phyloP scores from a whole-genome alignment of 805 yeast genomes.

The Barnettozyma populi region DNA sequence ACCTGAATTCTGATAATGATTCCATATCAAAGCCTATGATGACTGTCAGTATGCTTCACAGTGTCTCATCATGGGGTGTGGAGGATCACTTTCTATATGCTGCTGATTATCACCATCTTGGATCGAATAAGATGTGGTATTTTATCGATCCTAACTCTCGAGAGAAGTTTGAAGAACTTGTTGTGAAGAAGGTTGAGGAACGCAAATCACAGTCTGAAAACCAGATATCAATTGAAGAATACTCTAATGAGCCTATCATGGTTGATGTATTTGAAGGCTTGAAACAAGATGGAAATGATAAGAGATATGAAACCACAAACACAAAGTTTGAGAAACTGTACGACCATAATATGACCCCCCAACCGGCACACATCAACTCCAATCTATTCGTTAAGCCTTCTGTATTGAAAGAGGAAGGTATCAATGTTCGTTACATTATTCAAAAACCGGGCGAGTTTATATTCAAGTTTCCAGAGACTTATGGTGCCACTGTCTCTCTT shows the following conservation, averaged over 20 bases:
- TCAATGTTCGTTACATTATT: conserved; percentile 39
- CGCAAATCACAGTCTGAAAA: conserved; percentile 2
- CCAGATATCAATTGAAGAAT: background rate
- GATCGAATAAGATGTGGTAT: conserved; percentile 55
- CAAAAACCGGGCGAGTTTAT: conserved; percentile 61
- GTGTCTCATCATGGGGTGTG: conserved; percentile 50
- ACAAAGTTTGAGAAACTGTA: conserved; percentile 16
- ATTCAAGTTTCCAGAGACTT: conserved; percentile 51
- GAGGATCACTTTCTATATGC: conserved; percentile 58
- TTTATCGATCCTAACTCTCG: conserved; percentile 54
- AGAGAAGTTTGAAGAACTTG: conserved; percentile 47
- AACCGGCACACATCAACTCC: conserved; percentile 28
- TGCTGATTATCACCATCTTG: conserved; percentile 49
- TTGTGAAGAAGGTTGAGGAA: conserved; percentile 38
- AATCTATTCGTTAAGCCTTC: conserved; percentile 48
- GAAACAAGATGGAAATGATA: conserved; percentile 10
- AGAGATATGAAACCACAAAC: conserved; percentile 15
- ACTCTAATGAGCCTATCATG: conserved; percentile 13
- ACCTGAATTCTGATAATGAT: conserved; percentile 38
- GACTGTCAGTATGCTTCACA: conserved; percentile 47
- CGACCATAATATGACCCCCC: conserved; percentile 7
- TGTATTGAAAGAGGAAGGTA: conserved; percentile 41
- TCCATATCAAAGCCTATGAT: conserved; percentile 38
- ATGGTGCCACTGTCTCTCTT: conserved; percentile 43
- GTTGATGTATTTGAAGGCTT: conserved; percentile 18